Conservation (phyloP, 2,329 filamentous ascomycete genomes). For the Aureobasidium sp. region DNA sequence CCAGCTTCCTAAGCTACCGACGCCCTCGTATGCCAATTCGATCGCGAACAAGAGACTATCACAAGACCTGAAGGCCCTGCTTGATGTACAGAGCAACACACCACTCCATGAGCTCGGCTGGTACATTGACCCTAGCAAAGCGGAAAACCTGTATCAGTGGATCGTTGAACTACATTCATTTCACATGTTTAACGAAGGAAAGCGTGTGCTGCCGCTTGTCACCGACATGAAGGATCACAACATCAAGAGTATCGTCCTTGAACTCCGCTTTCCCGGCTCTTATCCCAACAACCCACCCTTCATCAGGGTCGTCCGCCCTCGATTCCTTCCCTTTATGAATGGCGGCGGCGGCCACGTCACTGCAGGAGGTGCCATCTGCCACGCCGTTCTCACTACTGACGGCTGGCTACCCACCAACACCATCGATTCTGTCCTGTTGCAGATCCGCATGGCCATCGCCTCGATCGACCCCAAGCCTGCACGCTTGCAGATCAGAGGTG, state of each 20-base stretch:
- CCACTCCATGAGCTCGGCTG: constrained; percentile 66
- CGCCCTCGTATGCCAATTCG: constrained; percentile 58
- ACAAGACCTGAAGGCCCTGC: constrained; percentile 56
- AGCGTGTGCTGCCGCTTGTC: constrained; percentile 55
- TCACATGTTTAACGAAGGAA: constrained; percentile 26
- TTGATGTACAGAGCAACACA: constrained; percentile 56
- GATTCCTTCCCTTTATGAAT: constrained; percentile 61
- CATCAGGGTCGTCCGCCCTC: constrained; percentile 70
- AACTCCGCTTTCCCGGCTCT: constrained; percentile 70
- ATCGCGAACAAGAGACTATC: constrained; percentile 57
- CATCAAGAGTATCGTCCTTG: constrained; percentile 65
- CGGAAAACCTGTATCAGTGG: constrained; percentile 81
- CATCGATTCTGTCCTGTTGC: constrained; percentile 73
- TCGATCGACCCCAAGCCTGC: constrained; percentile 64
- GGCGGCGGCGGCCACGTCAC: constrained; percentile 87
- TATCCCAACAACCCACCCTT: constrained; percentile 79
- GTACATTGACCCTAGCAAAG: constrained; percentile 63
- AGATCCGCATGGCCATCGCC: constrained; percentile 70
- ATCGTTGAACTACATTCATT: constrained; percentile 86
- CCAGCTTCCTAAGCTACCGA: constrained; percentile 56
- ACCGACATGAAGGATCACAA: constrained; percentile 61
- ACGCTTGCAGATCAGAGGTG: constrained; percentile 45
- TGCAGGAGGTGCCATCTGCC: constrained; percentile 68
- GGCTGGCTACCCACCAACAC: constrained; percentile 70
- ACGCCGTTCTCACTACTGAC: not conserved